Evolutionary conservation across 2,329 filamentous ascomycete genomes (phyloP).

Genomic region (Fonsecaea erecta): DNA sequence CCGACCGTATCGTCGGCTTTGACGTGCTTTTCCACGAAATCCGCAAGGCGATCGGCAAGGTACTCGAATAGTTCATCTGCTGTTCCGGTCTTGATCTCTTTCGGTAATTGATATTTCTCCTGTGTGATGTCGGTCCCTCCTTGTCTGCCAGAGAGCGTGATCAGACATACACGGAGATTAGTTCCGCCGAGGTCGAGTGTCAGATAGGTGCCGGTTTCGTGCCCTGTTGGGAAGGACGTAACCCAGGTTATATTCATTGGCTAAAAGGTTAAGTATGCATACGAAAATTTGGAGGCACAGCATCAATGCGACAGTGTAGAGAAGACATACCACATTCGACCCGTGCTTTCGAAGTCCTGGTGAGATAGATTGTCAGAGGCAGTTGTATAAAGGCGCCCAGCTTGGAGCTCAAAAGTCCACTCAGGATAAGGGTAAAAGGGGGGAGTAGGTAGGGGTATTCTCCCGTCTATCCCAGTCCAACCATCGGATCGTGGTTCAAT

Average conservation of each 20-base stretch:
- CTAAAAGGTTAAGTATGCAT: constrained; percentile 50
- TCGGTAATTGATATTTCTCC: constrained; percentile 84
- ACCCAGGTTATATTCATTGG: constrained; percentile 99
- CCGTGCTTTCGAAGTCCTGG: not conserved
- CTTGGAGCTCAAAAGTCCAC: not conserved
- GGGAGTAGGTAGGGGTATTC: not conserved
- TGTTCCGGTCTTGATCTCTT: constrained; percentile 77
- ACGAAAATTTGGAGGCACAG: constrained; percentile 9
- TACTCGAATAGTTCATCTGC: constrained; percentile 87
- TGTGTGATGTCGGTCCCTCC: constrained; percentile 89
- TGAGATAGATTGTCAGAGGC: not conserved
- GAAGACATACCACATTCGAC: constrained; percentile 14
- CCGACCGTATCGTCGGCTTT: constrained; percentile 53
- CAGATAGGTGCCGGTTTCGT: constrained; percentile 80
- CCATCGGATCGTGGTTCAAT: not conserved
- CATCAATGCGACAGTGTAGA: constrained; percentile 1
- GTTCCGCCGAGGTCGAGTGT: constrained; percentile 91
- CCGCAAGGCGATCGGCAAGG: constrained; percentile 86
- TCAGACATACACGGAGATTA: constrained; percentile 86
- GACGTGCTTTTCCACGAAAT: constrained; percentile 82
- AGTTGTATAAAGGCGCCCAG: not conserved
- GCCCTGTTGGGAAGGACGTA: constrained; percentile 81
- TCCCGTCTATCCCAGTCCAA: not conserved
- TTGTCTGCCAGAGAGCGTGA: constrained; percentile 76
- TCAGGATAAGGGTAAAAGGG: not conserved